phyloP scores from a whole-genome alignment of 805 yeast genomes.

The Ogataea naganishii region DNA sequence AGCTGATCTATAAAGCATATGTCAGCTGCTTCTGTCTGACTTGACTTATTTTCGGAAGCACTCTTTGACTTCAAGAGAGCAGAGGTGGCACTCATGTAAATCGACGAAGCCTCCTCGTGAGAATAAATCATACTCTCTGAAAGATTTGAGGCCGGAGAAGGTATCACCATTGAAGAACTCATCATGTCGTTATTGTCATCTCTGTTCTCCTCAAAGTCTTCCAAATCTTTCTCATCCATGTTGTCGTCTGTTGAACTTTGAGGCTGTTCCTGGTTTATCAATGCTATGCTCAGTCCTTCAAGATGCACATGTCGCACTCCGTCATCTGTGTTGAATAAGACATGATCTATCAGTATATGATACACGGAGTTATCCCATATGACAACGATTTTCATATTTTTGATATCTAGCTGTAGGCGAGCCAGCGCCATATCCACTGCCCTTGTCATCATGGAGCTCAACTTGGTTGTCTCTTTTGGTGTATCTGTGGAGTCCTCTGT shows the following conservation, averaged over 20 bases:
- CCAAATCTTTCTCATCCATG: slow-evolving; percentile 13
- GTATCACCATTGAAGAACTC: slow-evolving; percentile 25
- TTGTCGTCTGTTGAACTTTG: slow-evolving; percentile 3
- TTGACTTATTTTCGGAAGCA: slow-evolving; percentile 1
- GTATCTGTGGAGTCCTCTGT: slow-evolving; percentile 2
- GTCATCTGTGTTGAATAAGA: slow-evolving; percentile 29
- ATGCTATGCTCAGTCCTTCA: slow-evolving; percentile 31
- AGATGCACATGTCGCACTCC: slow-evolving; percentile 35
- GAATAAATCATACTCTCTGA: slow-evolving; percentile 57
- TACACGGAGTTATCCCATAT: slow-evolving; percentile 35
- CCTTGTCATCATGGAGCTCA: slow-evolving; percentile 49
- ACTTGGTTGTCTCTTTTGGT: slow-evolving; percentile 21
- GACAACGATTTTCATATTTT: slow-evolving; percentile 37
- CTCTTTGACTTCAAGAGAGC: slow-evolving; percentile 25
- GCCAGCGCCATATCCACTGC: slow-evolving; percentile 65
- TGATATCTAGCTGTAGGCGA: slow-evolving; percentile 43
- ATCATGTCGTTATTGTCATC: slow-evolving; percentile 27
- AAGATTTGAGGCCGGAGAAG: slow-evolving; percentile 14
- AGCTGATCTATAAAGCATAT: slow-evolving; percentile 28
- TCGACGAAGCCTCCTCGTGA: slow-evolving; percentile 58
- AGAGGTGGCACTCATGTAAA: slow-evolving; percentile 78
- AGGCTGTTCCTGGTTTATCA: slow-evolving; percentile 32
- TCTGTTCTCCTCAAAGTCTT: slow-evolving; percentile 15
- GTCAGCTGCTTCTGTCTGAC: slow-evolving; percentile 10
- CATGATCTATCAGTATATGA: slow-evolving; percentile 24